Base-by-base conservation (phyloP, 2,329 filamentous ascomycete genomes). In the Fragosphaeria purpurea region DNA sequence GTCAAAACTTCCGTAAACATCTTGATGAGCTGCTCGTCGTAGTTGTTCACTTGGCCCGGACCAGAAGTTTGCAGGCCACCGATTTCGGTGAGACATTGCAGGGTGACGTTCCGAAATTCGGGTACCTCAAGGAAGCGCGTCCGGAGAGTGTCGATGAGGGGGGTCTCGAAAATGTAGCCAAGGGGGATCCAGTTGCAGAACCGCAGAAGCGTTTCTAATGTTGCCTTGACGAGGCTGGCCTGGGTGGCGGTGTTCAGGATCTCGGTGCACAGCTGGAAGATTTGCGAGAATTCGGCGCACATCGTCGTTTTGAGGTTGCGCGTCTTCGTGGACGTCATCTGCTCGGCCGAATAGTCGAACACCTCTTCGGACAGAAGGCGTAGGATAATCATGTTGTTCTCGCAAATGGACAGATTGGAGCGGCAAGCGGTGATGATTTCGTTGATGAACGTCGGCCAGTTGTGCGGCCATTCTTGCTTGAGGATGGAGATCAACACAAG, bases 391-490 rank as follows among this genome's bases (percentile, higher is more conserved):
- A 98, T 98, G 76, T 98, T 98, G 75, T 98, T 98, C 73, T 98
- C 93, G 79, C 94, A 98, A 61, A 98, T 94, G 39, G 91, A 93
- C 49, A 98, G 75, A 69, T 86, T 96, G 59, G 88, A 91, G 66
- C 95, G 90, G 70, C 90, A 97, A 50, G 93, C 91, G 30, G 88
- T 86, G 61, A 98, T 89, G 69, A 98, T 98, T 74, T 98, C 93
- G 75, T 97, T 97, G 78, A 98, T 97, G 70, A 98, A 98, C 22
- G 89, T 95, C 9, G 94, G 93, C 93, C 94, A 98, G 75, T 98
- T 95, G 71, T 97, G 91, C 51, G 93, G 93, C 93, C 93, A 98
- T 70, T 98, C 93, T 71, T 98, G 93, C 77, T 98, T 98, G 64
- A 98, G 75, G 56, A 98, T 91, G 52, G 90, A 96, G 60, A 98